Conservation (phyloP, 768 basidiomycete genomes). For the Amanita thiersii region DNA sequence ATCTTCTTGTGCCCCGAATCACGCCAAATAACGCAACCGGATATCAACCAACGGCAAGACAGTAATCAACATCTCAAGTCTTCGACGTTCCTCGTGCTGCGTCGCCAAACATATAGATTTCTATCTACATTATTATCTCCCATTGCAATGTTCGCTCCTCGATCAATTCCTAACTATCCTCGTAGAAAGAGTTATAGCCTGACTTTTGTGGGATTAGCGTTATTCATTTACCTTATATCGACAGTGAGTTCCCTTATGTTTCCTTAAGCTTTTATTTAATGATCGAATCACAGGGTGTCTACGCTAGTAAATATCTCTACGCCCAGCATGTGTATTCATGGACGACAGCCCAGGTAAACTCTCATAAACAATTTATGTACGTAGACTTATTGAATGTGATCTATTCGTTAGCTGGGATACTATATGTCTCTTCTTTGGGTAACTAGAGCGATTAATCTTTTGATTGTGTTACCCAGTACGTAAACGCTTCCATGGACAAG, state of each 20-base stretch:
- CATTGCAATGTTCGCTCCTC: slow-evolving; percentile 62
- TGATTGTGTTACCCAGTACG: slow-evolving; percentile 64
- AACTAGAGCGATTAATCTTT: slow-evolving; percentile 54
- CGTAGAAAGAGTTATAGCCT: slow-evolving; percentile 64
- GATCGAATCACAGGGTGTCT: slow-evolving; percentile 45
- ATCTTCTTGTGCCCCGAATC: slow-evolving; percentile 50
- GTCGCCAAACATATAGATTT: slow-evolving; percentile 20
- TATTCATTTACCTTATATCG: slow-evolving; percentile 60
- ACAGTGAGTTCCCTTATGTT: slow-evolving; percentile 34
- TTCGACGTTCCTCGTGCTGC: slow-evolving; percentile 21
- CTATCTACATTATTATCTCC: slow-evolving; percentile 49
- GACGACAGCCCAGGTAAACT: slow-evolving; percentile 45
- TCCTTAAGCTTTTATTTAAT: neutral
- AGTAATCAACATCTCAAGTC: slow-evolving; percentile 19
- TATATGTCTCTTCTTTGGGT: slow-evolving; percentile 69
- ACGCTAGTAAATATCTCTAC: slow-evolving; percentile 72
- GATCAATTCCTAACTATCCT: slow-evolving; percentile 28
- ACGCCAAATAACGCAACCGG: slow-evolving; percentile 19
- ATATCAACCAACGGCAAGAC: slow-evolving; percentile 13
- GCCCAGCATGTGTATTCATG: slow-evolving; percentile 66
- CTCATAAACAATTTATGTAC: too few relatives aligned
- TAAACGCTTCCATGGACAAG: slow-evolving; percentile 5
- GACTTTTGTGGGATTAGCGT: slow-evolving; percentile 52
- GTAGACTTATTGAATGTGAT: neutral
- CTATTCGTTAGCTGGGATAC: slow-evolving; percentile 46